Evolutionary conservation across 805 yeast species (phyloP), one percentile per base, ranked within the genome.

Genomic region (Candida rishiriensis): DNA sequence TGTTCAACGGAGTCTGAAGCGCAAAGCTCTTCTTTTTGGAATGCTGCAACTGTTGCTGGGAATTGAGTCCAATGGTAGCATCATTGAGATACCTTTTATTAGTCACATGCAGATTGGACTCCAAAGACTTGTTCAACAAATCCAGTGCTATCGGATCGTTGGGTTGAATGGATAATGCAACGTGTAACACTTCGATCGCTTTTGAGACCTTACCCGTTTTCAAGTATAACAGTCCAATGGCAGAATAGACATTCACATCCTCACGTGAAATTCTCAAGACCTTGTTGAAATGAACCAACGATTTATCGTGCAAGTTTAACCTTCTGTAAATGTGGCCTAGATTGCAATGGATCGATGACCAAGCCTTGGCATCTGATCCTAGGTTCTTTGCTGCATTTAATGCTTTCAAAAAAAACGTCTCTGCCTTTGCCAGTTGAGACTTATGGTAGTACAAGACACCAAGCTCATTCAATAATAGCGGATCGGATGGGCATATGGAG

Each of bases 401-500:
- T 0, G 97, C 97, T 54, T 79, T 81, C 36, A 73, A 70, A 55
- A 90, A 78, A 57, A 73, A 85, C 21, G 70, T 63, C 58, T 88
- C 93, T 0, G 97, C 93, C 49, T 73, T 79, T 11, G 64, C 59
- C 26, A 83, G 70, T 43, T 87, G 85, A 47, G 73, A 71, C 54
- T 79, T 83, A 60, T 91, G 90, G 60, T 87, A 93, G 55, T 80
- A 73, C n/a, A 90, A 78, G 2, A 93, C 98, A 4, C 97, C 99
- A 60, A 91, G 68, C 61, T 93, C 99, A 63, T 93, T 93, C 49
- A 93, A 70, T 36, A 93, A 66, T 39, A 91, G 65, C 3, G 99
- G 98, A 63, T 93, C 99, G 3, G 78, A 71, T 17, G 85, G 81
- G 63, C 96, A 90, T 2, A 89, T 78, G 16, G 80, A 79, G 54